phyloP scores from a whole-genome alignment of 306 rosid genomes.

The Quercus gilva region DNA sequence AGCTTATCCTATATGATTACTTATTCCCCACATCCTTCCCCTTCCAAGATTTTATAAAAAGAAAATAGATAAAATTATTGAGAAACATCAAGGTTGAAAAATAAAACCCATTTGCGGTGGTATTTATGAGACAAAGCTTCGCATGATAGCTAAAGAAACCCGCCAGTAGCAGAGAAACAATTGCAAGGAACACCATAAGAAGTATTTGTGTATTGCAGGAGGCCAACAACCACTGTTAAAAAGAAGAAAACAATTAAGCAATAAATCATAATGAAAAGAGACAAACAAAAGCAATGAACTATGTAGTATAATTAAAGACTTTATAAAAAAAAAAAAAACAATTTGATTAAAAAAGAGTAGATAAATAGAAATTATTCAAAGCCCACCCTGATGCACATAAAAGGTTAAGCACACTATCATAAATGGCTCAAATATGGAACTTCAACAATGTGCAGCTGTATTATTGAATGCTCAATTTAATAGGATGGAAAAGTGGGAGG shows the following conservation, averaged over 20 bases:
- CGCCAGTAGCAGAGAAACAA: conserved; percentile 60
- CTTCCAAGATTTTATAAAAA: conserved; percentile 4
- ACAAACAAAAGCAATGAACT: background rate
- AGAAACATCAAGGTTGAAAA: conserved; percentile 19
- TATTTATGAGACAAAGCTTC: conserved; percentile 78
- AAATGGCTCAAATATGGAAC: background rate
- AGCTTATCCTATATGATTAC: background rate
- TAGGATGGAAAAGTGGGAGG: too few relatives aligned
- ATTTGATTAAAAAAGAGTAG: background rate
- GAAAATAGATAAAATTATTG: conserved; percentile 1
- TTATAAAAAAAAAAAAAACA: too few relatives aligned
- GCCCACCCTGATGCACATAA: background rate
- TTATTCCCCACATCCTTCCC: background rate
- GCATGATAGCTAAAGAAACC: conserved; percentile 92
- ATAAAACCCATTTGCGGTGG: conserved; percentile 87
- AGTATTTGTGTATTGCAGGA: conserved; percentile 86
- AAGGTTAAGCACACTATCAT: background rate
- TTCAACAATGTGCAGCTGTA: background rate
- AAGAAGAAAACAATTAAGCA: conserved; percentile 20
- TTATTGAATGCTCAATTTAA: background rate
- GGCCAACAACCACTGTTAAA: conserved; percentile 78
- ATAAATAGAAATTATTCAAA: background rate
- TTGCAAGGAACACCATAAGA: conserved; percentile 74
- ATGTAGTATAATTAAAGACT: too few relatives aligned
- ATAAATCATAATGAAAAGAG: conserved; percentile 5